Evolutionary conservation across 192 early-diverging fungal species (phyloP).

Genomic region (Entophlyctis helioformis): DNA sequence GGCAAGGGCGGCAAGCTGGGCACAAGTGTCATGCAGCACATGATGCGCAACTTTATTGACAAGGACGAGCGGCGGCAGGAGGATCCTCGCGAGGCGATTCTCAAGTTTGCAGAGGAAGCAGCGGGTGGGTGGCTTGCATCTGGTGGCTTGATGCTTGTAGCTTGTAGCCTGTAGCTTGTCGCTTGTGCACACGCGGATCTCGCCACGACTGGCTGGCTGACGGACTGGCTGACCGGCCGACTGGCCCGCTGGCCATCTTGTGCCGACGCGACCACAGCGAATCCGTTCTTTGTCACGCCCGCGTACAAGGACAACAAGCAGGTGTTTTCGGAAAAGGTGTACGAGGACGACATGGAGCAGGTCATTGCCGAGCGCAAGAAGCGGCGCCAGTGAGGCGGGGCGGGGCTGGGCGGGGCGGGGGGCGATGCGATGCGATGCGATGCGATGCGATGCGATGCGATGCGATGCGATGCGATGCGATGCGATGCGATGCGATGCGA

Average conservation of each 20-base stretch:
- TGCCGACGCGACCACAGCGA: constrained; percentile 12
- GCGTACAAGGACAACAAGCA: constrained; percentile 73
- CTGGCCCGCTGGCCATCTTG: neutral
- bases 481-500: too few relatives aligned
- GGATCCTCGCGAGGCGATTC: constrained; percentile 85
- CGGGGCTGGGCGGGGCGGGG: too few relatives aligned
- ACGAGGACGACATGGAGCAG: constrained; percentile 49
- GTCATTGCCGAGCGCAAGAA: constrained; percentile 36
- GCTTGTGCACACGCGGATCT: neutral
- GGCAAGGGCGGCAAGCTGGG: constrained; percentile 82
- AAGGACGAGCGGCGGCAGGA: constrained; percentile 55
- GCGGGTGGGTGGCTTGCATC: constrained; percentile 19
- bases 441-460: too few relatives aligned
- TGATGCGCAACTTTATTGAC: constrained; percentile 52
- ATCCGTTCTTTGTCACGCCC: constrained; percentile 77
- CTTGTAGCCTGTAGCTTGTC: neutral
- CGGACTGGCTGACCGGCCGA: neutral
- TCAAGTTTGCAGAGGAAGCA: constrained; percentile 72
- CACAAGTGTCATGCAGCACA: constrained; percentile 68
- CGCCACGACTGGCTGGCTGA: neutral
- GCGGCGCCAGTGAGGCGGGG: constrained; percentile 18
- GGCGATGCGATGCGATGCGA: too few relatives aligned
- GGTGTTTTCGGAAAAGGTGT: constrained; percentile 48
- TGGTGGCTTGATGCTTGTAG: neutral
- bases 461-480: too few relatives aligned